Conservation (phyloP, 768 basidiomycete species). For the Lentinula sp. region DNA sequence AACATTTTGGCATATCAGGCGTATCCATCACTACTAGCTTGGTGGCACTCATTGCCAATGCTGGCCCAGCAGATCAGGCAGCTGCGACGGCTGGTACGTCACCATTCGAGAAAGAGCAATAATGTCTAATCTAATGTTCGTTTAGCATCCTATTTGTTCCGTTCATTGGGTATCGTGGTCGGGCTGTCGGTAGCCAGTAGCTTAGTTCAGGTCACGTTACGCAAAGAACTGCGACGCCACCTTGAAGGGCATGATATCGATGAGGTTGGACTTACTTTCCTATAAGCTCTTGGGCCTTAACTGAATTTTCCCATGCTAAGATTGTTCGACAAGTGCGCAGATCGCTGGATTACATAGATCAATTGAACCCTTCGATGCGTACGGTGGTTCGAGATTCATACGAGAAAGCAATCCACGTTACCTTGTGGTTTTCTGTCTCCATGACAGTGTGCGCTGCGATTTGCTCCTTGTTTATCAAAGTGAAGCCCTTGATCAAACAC, state of each 20-base stretch:
- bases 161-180: neutral
- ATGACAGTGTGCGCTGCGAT: conserved; percentile 35
- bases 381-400: neutral
- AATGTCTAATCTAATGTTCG: neutral
- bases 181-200: neutral
- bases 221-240: neutral
- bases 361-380: neutral
- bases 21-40: conserved; percentile 22
- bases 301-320: neutral
- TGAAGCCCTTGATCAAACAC: conserved; percentile 26
- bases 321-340: neutral
- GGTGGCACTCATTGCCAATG: conserved; percentile 29
- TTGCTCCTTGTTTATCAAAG: conserved; percentile 46
- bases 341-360: neutral
- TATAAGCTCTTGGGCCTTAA: too few relatives aligned
- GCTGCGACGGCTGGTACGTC: conserved; percentile 26
- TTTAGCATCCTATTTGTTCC: neutral
- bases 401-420: conserved; percentile 36
- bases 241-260: neutral
- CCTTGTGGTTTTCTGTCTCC: conserved; percentile 40
- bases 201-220: neutral
- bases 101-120: neutral
- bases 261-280: neutral
- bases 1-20: neutral
- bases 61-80: conserved; percentile 25